Evolutionary conservation across 805 yeast genomes (phyloP).

Genomic region (Schizosaccharomyces octosporus): DNA sequence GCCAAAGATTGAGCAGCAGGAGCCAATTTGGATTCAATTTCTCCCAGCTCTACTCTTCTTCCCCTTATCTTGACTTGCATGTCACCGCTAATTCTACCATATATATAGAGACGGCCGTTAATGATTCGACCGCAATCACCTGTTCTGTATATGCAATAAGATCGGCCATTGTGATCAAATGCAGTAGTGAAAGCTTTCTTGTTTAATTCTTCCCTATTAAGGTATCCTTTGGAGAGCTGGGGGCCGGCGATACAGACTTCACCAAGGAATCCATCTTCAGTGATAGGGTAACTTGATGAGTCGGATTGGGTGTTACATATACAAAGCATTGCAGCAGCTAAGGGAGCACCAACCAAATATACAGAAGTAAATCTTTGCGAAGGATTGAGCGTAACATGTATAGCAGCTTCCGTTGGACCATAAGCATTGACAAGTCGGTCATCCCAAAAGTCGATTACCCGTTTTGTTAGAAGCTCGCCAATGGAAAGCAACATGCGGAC

Average conservation of each 20-base stretch:
- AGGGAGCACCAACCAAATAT: background rate
- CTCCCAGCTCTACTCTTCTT: constrained; percentile 13
- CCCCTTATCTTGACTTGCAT: constrained; percentile 14
- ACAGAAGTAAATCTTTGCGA: background rate
- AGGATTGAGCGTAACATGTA: constrained; percentile 7
- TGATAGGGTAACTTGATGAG: background rate
- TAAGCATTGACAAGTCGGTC: constrained; percentile 8
- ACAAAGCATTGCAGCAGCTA: background rate
- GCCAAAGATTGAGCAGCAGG: constrained; percentile 4
- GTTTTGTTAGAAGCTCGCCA: constrained; percentile 9
- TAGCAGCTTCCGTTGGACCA: constrained; percentile 12
- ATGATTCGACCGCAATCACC: constrained; percentile 12
- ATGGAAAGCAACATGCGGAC: constrained; percentile 8
- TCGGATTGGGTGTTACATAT: constrained; percentile 1
- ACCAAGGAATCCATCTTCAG: constrained; percentile 11
- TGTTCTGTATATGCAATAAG: constrained; percentile 8
- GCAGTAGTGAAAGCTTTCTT: constrained; percentile 1
- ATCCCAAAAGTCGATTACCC: constrained; percentile 9
- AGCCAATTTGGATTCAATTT: constrained; percentile 9
- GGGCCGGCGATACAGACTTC: constrained; percentile 11
- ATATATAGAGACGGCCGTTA: constrained; percentile 1
- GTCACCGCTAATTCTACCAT: constrained; percentile 5
- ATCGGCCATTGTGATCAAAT: background rate
- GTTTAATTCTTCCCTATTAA: constrained; percentile 9
- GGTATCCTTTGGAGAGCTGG: constrained; percentile 12